These are phyloP conservation scores for Phytophthora tentaculata DNA, from an alignment of 352 stramenopile species.

Conservation along the genomic window DNA sequence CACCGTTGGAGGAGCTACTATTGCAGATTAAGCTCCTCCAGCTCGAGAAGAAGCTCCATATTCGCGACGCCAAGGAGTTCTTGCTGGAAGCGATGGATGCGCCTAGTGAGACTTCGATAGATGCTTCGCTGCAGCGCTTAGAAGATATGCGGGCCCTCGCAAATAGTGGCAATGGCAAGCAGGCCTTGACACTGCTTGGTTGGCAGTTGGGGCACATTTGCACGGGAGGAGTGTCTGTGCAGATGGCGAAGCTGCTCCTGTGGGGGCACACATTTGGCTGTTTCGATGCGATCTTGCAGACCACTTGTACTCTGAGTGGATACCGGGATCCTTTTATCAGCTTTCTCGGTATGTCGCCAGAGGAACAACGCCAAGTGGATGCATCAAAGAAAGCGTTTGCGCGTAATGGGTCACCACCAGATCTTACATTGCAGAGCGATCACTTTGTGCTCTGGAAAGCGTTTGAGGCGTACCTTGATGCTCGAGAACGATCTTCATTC, in stretches of 20 bases:
- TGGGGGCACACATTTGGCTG: constrained; percentile 75
- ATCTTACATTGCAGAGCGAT: constrained; percentile 63
- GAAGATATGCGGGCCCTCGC: constrained; percentile 79
- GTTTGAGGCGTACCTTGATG: constrained; percentile 63
- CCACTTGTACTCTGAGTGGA: constrained; percentile 71
- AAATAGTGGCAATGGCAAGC: constrained; percentile 18
- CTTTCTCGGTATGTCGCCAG: constrained; percentile 69
- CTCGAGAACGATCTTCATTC: constrained; percentile 47
- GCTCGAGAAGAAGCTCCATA: constrained; percentile 78
- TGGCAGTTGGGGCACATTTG: constrained; percentile 83
- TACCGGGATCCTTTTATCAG: constrained; percentile 82
- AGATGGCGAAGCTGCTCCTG: constrained; percentile 77
- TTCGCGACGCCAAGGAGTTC: constrained; percentile 83
- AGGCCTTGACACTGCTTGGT: constrained; percentile 63
- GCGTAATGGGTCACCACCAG: constrained; percentile 40
- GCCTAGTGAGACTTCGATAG: constrained; percentile 90
- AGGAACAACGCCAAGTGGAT: constrained; percentile 64
- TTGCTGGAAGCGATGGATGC: constrained; percentile 93
- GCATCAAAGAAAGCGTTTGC: constrained; percentile 62
- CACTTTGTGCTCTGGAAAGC: constrained; percentile 76
- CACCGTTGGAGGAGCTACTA: constrained; percentile 74
- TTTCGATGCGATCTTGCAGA: constrained; percentile 67
- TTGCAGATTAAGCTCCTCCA: constrained; percentile 81
- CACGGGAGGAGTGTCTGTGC: constrained; percentile 62
- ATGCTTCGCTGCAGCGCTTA: constrained; percentile 91